phyloP scores from a whole-genome alignment of 192 early-diverging fungal genomes.

The Umbelopsis ramanniana region DNA sequence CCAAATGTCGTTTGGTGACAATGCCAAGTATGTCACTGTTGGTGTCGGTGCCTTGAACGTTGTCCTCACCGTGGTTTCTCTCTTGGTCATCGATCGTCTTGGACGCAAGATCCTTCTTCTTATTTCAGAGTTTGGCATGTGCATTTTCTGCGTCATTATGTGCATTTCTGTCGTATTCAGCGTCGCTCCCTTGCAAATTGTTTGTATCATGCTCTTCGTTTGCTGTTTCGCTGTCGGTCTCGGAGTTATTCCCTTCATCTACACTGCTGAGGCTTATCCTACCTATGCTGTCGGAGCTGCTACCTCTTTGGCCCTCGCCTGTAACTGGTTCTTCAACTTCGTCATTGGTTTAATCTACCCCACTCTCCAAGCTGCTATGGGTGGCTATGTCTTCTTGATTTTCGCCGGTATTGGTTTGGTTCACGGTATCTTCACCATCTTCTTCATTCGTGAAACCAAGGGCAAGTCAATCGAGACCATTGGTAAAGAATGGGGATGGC shows the following conservation, averaged over 20 bases:
- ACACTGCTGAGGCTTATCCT: conserved; percentile 62
- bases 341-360: conserved; percentile 60
- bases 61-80: conserved; percentile 58
- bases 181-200: conserved; percentile 32
- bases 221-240: conserved; percentile 61
- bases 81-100: conserved; percentile 60
- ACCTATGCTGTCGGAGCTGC: conserved; percentile 56
- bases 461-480: conserved; percentile 65
- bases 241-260: conserved; percentile 62
- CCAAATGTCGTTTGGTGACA: conserved; percentile 54
- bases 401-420: conserved; percentile 50
- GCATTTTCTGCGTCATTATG: conserved; percentile 55
- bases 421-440: conserved; percentile 42
- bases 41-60: conserved; percentile 65
- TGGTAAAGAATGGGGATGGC: conserved; percentile 34
- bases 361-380: conserved; percentile 38
- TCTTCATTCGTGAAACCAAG: conserved; percentile 60
- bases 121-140: conserved; percentile 65
- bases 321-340: conserved; percentile 57
- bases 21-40: conserved; percentile 56
- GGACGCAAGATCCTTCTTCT: conserved; percentile 69
- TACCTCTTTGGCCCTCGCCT: conserved; percentile 50
- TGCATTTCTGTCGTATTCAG: conserved; percentile 38
- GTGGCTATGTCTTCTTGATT: conserved; percentile 55
- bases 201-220: conserved; percentile 57